phyloP scores from a whole-genome alignment of 208 protist species.

The Acanthamoeba castellanii region DNA sequence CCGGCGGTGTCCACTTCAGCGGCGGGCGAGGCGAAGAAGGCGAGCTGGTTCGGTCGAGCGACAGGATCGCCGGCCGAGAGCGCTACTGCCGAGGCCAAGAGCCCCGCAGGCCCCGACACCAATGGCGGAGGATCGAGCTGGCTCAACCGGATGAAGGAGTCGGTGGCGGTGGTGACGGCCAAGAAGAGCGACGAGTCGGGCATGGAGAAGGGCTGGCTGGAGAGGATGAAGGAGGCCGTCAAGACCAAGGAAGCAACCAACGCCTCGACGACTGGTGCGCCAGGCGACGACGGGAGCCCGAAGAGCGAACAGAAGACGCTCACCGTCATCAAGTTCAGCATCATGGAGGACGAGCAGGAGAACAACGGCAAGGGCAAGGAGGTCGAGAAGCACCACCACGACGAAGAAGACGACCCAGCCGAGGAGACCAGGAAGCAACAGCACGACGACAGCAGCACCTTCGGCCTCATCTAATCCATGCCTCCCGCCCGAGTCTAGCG shows the following conservation, averaged over 20 bases:
- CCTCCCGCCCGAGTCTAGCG: too few relatives aligned
- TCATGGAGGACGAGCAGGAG: not conserved
- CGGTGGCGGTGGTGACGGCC: not conserved
- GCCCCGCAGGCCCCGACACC: not conserved
- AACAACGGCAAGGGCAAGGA: constrained; percentile 5
- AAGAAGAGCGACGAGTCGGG: not conserved
- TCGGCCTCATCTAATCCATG: not conserved
- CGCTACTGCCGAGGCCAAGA: not conserved
- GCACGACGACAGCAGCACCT: not conserved
- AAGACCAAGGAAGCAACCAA: not conserved
- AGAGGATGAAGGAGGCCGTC: constrained; percentile 37
- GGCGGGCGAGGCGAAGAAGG: not conserved
- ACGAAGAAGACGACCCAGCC: not conserved
- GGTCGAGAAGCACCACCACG: not conserved
- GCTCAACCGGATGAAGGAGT: constrained; percentile 61
- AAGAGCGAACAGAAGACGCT: not conserved
- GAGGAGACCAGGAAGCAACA: constrained; percentile 22
- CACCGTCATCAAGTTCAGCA: constrained; percentile 56
- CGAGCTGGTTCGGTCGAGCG: not conserved
- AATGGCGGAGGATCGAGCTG: not conserved
- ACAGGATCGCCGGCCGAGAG: not conserved
- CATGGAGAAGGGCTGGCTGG: constrained; percentile 43
- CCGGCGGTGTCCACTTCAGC: not conserved
- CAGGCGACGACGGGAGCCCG: not conserved
- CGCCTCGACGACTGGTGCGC: not conserved